Base-by-base conservation (phyloP, 352 stramenopile genomes). In the Phytophthora melonis region DNA sequence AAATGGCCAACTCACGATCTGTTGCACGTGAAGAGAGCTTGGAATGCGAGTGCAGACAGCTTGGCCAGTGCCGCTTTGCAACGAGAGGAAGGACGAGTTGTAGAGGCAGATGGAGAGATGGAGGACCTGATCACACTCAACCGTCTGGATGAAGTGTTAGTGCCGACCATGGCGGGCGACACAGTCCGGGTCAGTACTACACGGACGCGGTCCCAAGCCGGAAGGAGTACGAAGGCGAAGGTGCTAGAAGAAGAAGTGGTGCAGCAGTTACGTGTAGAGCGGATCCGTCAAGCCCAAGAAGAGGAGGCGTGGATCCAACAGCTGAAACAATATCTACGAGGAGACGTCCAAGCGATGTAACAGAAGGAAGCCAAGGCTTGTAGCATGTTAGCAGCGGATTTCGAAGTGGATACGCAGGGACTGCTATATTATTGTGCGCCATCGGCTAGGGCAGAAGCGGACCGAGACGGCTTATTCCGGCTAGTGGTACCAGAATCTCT, bases 271-370 rank as follows among this genome's bases (percentile, higher is more conserved):
- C 0, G 41, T 7, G 18, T 63, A 2, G 27, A 57, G 0, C 21
- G 54, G 43, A 70, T 60, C 23, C 39, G 18, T 0, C 39, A 50
- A 11, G 56, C 56, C 0, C 56, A 25, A 25, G 23, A 65, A 18
- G 56, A 64, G 21, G 63, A 71, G 18, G 8, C 16, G 1, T 71
- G 56, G 47, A 71, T 71, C 1, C 0, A 3, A 1, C 9, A 65
- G 18, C 41, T 65, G 0, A 65, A 65, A 9, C 11, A 19, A 25
- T 19, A 18, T 59, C 14, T 36, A 7, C 47, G 0, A 36, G 64
- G 64, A 16, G 32, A 71, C 0, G 14, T 71, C 0, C 1, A 8
- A 7, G 5, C 9, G 21, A 18, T 70, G 11, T 43, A 25, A 25
- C 23, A 11, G 7, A 39, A 0, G 13, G 27, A 9, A 1, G 55